Evolutionary conservation across 257 asterid genomes (phyloP).

Genomic region (Solanum virginianum): DNA sequence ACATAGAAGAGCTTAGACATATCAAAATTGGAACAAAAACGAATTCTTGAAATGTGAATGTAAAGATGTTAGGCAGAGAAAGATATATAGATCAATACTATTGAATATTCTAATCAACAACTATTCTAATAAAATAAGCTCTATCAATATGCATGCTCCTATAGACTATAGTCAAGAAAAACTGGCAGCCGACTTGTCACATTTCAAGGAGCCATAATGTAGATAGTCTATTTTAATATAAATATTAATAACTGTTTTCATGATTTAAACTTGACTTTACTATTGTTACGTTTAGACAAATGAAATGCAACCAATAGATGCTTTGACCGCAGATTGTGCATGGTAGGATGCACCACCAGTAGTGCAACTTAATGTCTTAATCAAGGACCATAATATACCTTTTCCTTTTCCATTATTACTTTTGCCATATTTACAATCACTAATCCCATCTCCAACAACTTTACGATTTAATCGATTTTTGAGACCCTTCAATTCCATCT

Average conservation of each 20-base stretch:
- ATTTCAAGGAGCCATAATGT: not conserved
- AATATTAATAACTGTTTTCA: fast-evolving
- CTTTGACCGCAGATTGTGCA: slow-evolving; percentile 7
- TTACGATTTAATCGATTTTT: slow-evolving; percentile 48
- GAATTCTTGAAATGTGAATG: not conserved
- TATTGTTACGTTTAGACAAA: not conserved
- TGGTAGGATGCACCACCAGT: slow-evolving; percentile 14
- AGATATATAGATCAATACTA: not conserved
- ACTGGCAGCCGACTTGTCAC: not conserved
- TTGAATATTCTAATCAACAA: not conserved
- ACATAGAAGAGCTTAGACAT: not conserved
- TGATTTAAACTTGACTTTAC: not conserved
- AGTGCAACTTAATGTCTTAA: slow-evolving; percentile 51
- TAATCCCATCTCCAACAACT: not conserved
- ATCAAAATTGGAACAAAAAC: not conserved
- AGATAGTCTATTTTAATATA: too few relatives aligned
- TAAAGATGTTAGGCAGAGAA: not conserved
- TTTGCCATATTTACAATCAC: not conserved
- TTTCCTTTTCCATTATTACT: not conserved
- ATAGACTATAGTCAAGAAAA: not conserved
- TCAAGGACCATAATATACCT: slow-evolving; percentile 37
- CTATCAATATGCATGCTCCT: not conserved
- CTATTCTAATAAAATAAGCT: not conserved
- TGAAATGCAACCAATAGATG: slow-evolving; percentile 2
- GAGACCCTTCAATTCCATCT: slow-evolving; percentile 39